A percentile compares a stretch with the other conserved stretches of the same genome.
Conservation (phyloP, 352 stramenopile genomes). For the Globisporangium okanoganense region DNA sequence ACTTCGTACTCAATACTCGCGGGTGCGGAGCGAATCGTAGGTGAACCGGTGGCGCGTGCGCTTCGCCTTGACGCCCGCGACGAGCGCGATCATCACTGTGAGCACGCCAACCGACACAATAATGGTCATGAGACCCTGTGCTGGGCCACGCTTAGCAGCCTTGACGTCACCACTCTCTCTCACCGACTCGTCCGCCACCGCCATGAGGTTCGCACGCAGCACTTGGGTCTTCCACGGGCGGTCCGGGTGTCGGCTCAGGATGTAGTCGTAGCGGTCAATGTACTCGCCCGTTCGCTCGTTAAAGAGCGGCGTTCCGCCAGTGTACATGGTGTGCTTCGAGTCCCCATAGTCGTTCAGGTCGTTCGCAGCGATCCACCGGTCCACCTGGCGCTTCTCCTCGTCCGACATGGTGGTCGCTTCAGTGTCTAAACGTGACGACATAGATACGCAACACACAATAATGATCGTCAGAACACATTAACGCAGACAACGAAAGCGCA, state of each 20-base stretch:
- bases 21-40: conserved; percentile 50
- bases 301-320: conserved; percentile 76
- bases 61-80: conserved; percentile 26
- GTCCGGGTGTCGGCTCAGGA: conserved; percentile 45
- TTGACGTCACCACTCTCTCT: background rate
- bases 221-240: conserved; percentile 49
- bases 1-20: conserved; percentile 21
- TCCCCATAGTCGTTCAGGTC: conserved; percentile 12
- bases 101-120: conserved; percentile 22
- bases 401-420: conserved; percentile 1
- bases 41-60: conserved; percentile 34
- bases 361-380: conserved; percentile 18
- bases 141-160: background rate
- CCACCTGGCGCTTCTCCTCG: conserved; percentile 26
- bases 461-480: background rate
- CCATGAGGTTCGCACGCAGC: conserved; percentile 13
- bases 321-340: conserved; percentile 47
- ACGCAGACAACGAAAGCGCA: background rate
- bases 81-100: conserved; percentile 27
- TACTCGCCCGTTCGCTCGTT: conserved; percentile 55
- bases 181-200: conserved; percentile 13
- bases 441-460: background rate
- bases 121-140: conserved; percentile 9
- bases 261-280: conserved; percentile 66
- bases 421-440: background rate